Conservation (phyloP, 2,329 filamentous ascomycete genomes). For the Diplodia seriata region DNA sequence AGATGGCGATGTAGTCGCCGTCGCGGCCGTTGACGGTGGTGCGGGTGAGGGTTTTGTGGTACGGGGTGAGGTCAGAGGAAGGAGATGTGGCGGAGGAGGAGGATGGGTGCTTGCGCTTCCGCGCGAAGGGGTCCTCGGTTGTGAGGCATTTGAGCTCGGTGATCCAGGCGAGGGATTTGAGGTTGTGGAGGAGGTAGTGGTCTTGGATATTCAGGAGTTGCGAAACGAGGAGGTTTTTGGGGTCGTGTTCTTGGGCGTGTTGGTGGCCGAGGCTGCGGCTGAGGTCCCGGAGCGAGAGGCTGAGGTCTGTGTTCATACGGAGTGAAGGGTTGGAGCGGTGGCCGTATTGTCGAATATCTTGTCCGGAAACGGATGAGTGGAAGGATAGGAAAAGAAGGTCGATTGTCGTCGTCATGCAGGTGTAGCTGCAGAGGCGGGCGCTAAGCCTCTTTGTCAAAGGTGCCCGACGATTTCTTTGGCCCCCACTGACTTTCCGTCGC, state of each 20-base stretch:
- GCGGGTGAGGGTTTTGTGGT: slow-evolving; percentile 32
- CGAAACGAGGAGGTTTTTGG: slow-evolving; percentile 55
- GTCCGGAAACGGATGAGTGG: not conserved
- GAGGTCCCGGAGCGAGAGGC: slow-evolving; percentile 14
- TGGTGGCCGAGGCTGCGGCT: slow-evolving; percentile 45
- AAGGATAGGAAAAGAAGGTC: not conserved
- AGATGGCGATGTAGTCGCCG: slow-evolving; percentile 27
- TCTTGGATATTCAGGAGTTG: slow-evolving; percentile 56
- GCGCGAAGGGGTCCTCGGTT: slow-evolving; percentile 1
- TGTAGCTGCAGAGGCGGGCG: slow-evolving; percentile 3
- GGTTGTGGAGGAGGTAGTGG: slow-evolving; percentile 36
- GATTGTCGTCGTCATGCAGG: slow-evolving; percentile 2
- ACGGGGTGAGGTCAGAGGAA: not conserved
- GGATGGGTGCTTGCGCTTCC: slow-evolving; percentile 13
- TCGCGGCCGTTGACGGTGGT: slow-evolving; percentile 36
- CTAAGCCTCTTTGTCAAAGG: not conserved
- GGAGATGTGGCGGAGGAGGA: no score
- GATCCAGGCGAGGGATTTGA: slow-evolving; percentile 28
- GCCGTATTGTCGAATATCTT: not conserved
- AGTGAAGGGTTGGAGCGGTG: not conserved
- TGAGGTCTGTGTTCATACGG: slow-evolving; percentile 21
- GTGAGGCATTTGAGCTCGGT: slow-evolving; percentile 18
- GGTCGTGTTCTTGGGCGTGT: not conserved
- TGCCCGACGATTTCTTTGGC: not conserved
- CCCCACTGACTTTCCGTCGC: not conserved